Conservation (phyloP, 495 filamentous ascomycete species). For the Darksidea phi region DNA sequence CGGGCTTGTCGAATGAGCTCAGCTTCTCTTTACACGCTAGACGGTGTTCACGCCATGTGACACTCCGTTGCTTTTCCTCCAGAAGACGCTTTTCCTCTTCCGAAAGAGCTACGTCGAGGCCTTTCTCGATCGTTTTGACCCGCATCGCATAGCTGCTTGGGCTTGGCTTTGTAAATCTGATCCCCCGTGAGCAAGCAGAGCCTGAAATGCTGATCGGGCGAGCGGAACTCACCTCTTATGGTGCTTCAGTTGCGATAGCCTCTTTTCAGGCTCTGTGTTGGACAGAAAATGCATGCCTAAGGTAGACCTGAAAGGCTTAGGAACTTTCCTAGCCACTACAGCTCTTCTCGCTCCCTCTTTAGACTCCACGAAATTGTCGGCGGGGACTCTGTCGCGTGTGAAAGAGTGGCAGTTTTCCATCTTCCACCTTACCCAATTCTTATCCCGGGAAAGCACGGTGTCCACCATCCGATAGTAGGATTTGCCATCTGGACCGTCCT, state of each 20-base stretch:
- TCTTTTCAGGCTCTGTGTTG: conserved; percentile 54
- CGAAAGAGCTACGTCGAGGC: conserved; percentile 74
- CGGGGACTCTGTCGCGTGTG: conserved; percentile 65
- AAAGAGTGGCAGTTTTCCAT: conserved; percentile 87
- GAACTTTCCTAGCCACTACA: conserved; percentile 49
- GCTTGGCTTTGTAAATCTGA: conserved; percentile 53
- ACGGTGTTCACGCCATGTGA: conserved; percentile 82
- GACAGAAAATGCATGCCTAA: conserved; percentile 74
- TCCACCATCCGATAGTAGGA: conserved; percentile 97
- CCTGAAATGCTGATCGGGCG: conserved; percentile 16
- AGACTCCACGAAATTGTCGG: conserved; percentile 63
- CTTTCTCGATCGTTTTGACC: conserved; percentile 71
- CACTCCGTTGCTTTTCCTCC: conserved; percentile 70
- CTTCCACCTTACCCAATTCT: conserved; percentile 99
- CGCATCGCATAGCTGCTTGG: conserved; percentile 52
- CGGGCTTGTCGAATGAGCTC: conserved; percentile 77
- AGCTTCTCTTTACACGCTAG: conserved; percentile 72
- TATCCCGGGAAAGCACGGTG: conserved; percentile 89
- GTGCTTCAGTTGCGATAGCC: conserved; percentile 60
- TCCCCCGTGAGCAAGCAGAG: conserved; percentile 22
- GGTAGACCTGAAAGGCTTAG: conserved; percentile 68
- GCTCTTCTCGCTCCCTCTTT: conserved; percentile 63
- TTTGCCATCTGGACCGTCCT: conserved; percentile 72
- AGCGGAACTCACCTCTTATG: conserved; percentile 51
- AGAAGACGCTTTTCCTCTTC: conserved; percentile 68